Evolutionary conservation across 73 alveolate species (phyloP), one percentile per base, ranked within the genome.

Genomic region (Paramecium biaurelia): DNA sequence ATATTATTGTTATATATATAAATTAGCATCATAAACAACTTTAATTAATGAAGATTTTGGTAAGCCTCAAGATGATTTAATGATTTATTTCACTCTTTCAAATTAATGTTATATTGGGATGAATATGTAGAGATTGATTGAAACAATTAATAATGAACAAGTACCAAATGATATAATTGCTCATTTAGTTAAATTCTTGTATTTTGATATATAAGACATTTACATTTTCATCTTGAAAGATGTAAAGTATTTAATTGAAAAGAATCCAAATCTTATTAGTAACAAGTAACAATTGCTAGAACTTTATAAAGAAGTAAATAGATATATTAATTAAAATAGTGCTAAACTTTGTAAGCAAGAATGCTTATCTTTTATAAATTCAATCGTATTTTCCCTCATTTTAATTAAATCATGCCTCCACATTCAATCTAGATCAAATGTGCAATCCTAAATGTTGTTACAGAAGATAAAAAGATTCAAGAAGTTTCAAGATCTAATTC

Each of bases 51-150:
- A 79, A 20, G 90, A 79, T 9, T 4, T 79, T 21, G 32, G 28
- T 24, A 79, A 79, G 26, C 28, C 90, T 23, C 10, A 79, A 12
- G 90, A 79, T 43, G 74, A 47, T 23, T 79, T 43, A 43, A 79
- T 79, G 90, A 79, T 79, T 41, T 79, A 79, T 34, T 79, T 79
- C 57, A 79, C 90, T 79, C 32, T 79, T 10, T 41, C 90, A n/a
- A 79, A 79, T 43, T 34, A 79, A 47, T 79, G 90, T 34, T 79
- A 79, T 45, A 43, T 47, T 41, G 90, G 90, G 14, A 41, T 79
- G 74, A 43, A 79, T 24, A 41, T 42, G 26, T 11, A 79, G 23
- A 7, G 41, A 23, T 79, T 79, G 56, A 42, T 79, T 11, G 76
- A 79, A 45, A 30, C 21, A 21, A 42, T 43, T 34, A 42, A 10